Conservation (phyloP, 208 protist species). For the Wallacemonas sp. region DNA sequence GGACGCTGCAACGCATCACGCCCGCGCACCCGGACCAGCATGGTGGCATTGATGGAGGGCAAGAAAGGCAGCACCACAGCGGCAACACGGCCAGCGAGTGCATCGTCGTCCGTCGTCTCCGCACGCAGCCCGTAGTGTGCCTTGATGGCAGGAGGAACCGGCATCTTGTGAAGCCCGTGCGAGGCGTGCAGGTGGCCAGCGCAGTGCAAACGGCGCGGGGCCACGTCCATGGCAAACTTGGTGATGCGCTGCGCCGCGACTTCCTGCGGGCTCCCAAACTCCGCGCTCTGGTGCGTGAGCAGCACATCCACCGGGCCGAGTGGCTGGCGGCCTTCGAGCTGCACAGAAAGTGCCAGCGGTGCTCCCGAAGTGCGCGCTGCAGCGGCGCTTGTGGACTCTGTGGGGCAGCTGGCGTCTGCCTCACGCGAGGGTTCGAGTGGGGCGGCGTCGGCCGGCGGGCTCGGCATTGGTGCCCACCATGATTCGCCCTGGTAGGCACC, state of each 20-base stretch:
- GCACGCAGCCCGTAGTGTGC: conserved; percentile 15
- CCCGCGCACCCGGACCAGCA: conserved; percentile 29
- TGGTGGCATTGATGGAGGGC: conserved; percentile 58
- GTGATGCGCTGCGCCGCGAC: conserved; percentile 32
- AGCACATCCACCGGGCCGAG: conserved; percentile 54
- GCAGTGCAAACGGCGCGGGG: conserved; percentile 41
- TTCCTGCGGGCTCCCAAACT: conserved; percentile 20
- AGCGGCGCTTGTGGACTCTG: conserved; percentile 20
- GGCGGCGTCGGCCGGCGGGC: not conserved
- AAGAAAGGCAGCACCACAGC: conserved; percentile 23
- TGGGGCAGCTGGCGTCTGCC: conserved; percentile 2
- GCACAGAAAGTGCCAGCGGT: conserved; percentile 2
- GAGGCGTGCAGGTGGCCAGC: conserved; percentile 58
- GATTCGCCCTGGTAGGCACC: conserved; percentile 42
- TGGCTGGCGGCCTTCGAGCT: conserved; percentile 34
- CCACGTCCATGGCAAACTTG: conserved; percentile 36
- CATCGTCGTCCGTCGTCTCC: not conserved
- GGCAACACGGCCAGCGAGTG: not conserved
- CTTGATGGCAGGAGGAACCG: conserved; percentile 19
- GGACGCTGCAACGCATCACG: conserved; percentile 26
- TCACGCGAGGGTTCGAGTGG: not conserved
- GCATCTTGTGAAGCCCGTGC: conserved; percentile 50
- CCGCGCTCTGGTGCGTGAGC: conserved; percentile 53
- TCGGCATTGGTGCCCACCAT: conserved; percentile 23
- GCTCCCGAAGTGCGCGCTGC: not conserved